A percentile compares a stretch with the other conserved stretches of the same genome.
Evolutionary conservation across 129 eudicot genomes (phyloP).

Genomic region (Artemisia argyi): DNA sequence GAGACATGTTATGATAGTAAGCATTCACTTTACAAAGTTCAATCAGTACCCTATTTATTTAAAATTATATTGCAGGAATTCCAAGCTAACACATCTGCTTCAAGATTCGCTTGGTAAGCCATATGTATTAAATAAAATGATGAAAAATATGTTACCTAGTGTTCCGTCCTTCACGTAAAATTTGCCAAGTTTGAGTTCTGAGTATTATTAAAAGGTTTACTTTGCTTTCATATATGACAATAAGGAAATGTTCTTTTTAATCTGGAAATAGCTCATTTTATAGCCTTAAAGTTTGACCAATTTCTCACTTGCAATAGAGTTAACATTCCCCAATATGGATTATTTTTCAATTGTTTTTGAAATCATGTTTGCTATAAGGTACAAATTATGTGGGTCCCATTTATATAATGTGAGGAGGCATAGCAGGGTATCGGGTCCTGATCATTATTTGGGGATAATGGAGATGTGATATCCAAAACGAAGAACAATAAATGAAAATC

Average conservation of each 20-base stretch:
- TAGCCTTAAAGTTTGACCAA: neutral
- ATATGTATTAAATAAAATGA: neutral
- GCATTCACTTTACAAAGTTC: neutral
- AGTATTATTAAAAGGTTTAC: neutral
- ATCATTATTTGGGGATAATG: neutral
- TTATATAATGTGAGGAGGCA: neutral
- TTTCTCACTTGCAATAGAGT: neutral
- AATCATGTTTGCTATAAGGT: neutral
- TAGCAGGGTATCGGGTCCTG: neutral
- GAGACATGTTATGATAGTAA: neutral
- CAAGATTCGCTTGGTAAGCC: conserved; percentile 50
- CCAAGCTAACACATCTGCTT: conserved; percentile 46
- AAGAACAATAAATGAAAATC: neutral
- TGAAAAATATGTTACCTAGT: neutral
- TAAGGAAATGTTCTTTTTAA: neutral
- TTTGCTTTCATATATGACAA: neutral
- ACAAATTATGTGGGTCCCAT: neutral
- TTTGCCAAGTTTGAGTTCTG: neutral
- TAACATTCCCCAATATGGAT: neutral
- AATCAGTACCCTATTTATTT: neutral
- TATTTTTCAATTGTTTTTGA: neutral
- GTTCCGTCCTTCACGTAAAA: neutral
- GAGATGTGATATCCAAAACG: neutral
- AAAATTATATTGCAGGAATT: conserved; percentile 35
- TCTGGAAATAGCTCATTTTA: neutral